Conservation (phyloP, 2,329 filamentous ascomycete genomes). For the Neurospora sp. region DNA sequence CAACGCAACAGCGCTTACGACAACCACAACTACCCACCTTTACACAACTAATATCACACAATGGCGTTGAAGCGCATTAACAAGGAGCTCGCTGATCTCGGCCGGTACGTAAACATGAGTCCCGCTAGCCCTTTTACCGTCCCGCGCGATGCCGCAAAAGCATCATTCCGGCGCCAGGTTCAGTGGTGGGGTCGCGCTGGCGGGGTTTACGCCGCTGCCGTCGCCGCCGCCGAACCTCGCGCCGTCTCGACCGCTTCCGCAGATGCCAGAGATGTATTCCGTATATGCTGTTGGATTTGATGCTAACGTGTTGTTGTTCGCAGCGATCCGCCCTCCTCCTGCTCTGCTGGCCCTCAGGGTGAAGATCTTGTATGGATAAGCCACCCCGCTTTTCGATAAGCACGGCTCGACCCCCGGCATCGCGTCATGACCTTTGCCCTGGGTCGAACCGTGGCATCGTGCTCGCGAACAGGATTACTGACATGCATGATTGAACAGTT, state of each 20-base stretch:
- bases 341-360: constrained; percentile 92
- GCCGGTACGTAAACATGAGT: constrained; percentile 53
- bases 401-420: constrained; percentile 1
- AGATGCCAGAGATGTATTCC: not conserved
- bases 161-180: constrained; percentile 11
- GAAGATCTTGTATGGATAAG: constrained; percentile 80
- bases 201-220: constrained; percentile 10
- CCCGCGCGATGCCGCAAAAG: constrained; percentile 17
- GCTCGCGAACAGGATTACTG: constrained; percentile 8
- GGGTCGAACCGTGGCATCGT: not conserved
- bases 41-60: constrained; percentile 24
- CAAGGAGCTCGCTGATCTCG: constrained; percentile 85
- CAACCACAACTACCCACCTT: constrained; percentile 13
- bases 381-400: constrained; percentile 11
- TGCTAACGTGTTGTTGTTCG: constrained; percentile 22
- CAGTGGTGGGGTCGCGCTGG: constrained; percentile 15
- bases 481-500: constrained; percentile 50
- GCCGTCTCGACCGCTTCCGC: not conserved
- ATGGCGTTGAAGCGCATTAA: constrained; percentile 94
- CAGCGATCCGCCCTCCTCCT: constrained; percentile 96
- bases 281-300: not conserved
- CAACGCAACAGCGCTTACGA: constrained; percentile 11
- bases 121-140: constrained; percentile 11
- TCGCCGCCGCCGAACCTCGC: constrained; percentile 1
- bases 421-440: not conserved